Conservation (phyloP, 352 stramenopile genomes). For the Globisporangium barbulae region DNA sequence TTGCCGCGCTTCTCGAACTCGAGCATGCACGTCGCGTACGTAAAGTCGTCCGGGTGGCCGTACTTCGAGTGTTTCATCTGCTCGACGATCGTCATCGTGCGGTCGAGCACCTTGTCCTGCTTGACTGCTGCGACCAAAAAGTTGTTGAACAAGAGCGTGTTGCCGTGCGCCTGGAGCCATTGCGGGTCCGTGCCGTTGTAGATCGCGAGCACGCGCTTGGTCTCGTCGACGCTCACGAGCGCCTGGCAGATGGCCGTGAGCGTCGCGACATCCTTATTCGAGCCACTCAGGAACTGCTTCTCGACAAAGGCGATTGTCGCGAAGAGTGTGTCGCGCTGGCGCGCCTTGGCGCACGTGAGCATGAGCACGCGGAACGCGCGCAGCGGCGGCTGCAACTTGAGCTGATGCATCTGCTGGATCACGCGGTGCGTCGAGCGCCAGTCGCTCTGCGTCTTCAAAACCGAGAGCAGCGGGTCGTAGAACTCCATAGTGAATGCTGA, state of each 20-base stretch:
- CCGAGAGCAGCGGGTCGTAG: conserved; percentile 55
- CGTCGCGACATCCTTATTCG: conserved; percentile 39
- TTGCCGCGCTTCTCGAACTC: conserved; percentile 45
- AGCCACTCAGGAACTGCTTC: conserved; percentile 26
- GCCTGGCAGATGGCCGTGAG: conserved; percentile 64
- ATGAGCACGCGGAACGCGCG: conserved; percentile 62
- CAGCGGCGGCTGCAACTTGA: conserved; percentile 40
- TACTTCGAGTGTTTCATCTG: conserved; percentile 35
- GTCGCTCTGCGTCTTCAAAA: conserved; percentile 58
- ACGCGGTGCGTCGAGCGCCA: conserved; percentile 49
- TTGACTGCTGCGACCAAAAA: conserved; percentile 52
- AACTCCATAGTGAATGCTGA: conserved; percentile 20
- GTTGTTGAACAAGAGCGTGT: conserved; percentile 54
- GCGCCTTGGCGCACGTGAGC: conserved; percentile 43
- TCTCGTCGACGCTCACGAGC: conserved; percentile 44
- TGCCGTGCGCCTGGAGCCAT: conserved; percentile 39
- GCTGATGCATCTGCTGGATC: conserved; percentile 64
- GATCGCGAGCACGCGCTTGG: conserved; percentile 38
- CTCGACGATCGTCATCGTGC: conserved; percentile 40
- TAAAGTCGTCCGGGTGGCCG: conserved; percentile 53
- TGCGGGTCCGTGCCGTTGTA: conserved; percentile 36
- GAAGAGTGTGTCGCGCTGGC: conserved; percentile 41
- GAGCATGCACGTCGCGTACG: conserved; percentile 58
- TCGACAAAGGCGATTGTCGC: conserved; percentile 47
- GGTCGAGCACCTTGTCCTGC: conserved; percentile 19